Conservation (phyloP, 2,329 filamentous ascomycete species). For the Cladosporium austrohemisphaericum region DNA sequence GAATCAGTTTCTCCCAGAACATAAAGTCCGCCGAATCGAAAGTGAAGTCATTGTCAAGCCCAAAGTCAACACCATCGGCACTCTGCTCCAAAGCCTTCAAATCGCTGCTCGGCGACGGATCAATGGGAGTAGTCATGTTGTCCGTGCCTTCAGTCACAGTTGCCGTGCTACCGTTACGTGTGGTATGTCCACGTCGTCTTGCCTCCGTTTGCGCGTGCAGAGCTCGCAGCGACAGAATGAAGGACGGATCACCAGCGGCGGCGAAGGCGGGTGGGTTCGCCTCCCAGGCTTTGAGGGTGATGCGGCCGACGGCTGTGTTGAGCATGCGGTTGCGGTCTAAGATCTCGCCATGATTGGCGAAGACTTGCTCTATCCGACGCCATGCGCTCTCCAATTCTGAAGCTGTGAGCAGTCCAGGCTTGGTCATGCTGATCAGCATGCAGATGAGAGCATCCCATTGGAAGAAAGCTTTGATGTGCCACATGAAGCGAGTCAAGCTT, state of each 20-base stretch:
- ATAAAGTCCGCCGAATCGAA: conserved; percentile 23
- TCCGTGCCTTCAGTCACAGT: not conserved
- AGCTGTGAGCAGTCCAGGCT: conserved; percentile 22
- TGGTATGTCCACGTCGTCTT: not conserved
- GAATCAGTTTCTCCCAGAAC: conserved; percentile 25
- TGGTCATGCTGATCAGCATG: conserved; percentile 33
- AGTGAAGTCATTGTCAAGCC: conserved; percentile 16
- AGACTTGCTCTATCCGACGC: conserved; percentile 44
- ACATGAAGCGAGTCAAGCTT: conserved; percentile 46
- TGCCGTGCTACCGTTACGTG: not conserved
- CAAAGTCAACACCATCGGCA: not conserved
- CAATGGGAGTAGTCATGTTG: not conserved
- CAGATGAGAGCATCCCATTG: conserved; percentile 41
- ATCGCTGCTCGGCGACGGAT: conserved; percentile 3
- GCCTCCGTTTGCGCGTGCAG: not conserved
- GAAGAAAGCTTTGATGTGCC: conserved; percentile 52
- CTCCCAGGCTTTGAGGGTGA: conserved; percentile 46
- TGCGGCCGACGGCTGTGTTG: conserved; percentile 40
- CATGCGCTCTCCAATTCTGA: conserved; percentile 39
- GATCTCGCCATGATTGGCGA: conserved; percentile 41
- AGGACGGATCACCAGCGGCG: conserved; percentile 17
- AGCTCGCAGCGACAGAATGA: conserved; percentile 16
- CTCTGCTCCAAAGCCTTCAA: not conserved
- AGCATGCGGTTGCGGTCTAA: conserved; percentile 37
- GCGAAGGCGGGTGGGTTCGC: conserved; percentile 19